Evolutionary conservation across 2,329 filamentous ascomycete genomes (phyloP).

Genomic region (Beauveria asiatica): DNA sequence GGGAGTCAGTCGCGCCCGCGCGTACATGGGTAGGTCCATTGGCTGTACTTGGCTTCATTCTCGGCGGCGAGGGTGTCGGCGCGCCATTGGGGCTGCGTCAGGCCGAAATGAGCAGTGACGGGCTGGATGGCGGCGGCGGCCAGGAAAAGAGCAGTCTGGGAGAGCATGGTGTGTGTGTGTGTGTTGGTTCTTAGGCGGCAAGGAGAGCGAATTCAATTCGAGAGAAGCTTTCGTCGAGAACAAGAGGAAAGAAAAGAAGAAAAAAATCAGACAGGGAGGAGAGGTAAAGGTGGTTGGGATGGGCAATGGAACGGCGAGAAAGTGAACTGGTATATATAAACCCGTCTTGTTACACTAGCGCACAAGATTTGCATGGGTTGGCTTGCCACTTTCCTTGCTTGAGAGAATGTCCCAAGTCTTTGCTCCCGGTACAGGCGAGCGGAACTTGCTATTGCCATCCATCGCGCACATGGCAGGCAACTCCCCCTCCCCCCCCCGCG

Average conservation of each 20-base stretch:
- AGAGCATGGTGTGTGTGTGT: neutral
- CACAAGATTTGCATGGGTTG: neutral
- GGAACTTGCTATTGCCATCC: neutral
- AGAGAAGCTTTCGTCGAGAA: too few species aligned
- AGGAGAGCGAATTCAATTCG: too few species aligned
- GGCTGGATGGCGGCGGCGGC: conserved; percentile 27
- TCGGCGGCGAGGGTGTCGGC: conserved; percentile 34
- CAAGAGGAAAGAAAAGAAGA: too few species aligned
- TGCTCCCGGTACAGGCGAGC: too few species aligned
- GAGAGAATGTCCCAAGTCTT: neutral
- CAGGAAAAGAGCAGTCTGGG: conserved; percentile 17
- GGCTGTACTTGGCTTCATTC: conserved; percentile 32
- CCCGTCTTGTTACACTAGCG: neutral
- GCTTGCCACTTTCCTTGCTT: neutral
- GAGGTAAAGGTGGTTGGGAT: neutral
- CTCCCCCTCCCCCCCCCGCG: neutral
- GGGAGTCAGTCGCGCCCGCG: too few species aligned
- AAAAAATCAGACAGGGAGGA: neutral
- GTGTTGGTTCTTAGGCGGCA: neutral
- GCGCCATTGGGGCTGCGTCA: conserved; percentile 41
- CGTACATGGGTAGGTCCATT: conserved; percentile 41
- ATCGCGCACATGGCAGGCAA: neutral
- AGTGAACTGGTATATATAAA: neutral
- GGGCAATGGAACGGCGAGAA: neutral
- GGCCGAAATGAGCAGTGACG: conserved; percentile 39